Base-by-base conservation (phyloP, 805 yeast genomes). In the Maudiozyma turicensis region DNA sequence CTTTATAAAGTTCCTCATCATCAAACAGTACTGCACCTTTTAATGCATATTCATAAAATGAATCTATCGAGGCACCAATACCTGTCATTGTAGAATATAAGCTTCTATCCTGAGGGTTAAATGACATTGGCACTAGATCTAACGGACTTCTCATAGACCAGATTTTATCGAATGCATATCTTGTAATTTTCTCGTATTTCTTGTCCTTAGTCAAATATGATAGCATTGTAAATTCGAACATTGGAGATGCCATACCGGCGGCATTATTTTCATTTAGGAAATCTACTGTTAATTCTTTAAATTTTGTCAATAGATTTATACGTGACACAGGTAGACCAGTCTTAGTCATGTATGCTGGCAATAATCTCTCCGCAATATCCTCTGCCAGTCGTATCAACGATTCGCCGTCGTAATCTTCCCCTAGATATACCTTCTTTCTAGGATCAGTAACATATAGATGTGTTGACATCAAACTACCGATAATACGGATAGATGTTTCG, bases 31-130 rank as follows among this genome's bases (percentile, higher is more conserved):
- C 75, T 2, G 89, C 71, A 20, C 82, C 80, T 61, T 90, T 90
- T 40, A 87, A 72, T 0, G 95, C 85, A 65, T 89, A 86, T 60
- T 90, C 98, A 61, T 83, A 90, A 59, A 86, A 86, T 0, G 96
- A 87, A 65, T 90, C 98, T 13, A 87, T 77, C 2, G 95, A 84
- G 0, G 97, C 97, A 2, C 98, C 97, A 8, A 86, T 74, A 0
- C 96, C 96, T 0, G 93, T 78, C 40, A 80, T 66, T 0, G 74
- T 62, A 49, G 83, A 83, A 40, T 71, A 66, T 79, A 86, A 81
- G 38, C 63, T 59, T 35, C 80, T 78, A 0, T 72, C 65, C 1
- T 71, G 58, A 0, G 90, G 83, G 52, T 83, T 81, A 5, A 89
- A 70, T 0, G 90, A 74, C 86, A 85, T 84, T 2, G 96, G 95